phyloP scores from a whole-genome alignment of 352 stramenopile species.

The Pythium guiyangense region DNA sequence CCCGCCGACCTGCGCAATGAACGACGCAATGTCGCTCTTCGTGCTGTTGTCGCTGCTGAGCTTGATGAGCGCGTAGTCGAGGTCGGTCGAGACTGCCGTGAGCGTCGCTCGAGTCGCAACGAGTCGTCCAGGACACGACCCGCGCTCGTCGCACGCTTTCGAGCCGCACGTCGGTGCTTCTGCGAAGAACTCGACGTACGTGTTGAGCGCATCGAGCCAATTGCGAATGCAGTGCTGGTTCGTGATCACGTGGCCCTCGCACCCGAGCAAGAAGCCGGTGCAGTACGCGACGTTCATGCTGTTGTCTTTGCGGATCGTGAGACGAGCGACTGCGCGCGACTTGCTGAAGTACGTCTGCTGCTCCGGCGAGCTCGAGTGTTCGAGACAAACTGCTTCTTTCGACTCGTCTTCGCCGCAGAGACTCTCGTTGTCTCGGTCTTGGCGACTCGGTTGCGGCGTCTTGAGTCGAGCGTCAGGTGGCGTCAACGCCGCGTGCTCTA shows the following conservation, averaged over 20 bases:
- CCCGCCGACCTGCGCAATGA: constrained; percentile 24
- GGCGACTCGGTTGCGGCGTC: background rate
- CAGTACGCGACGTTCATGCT: constrained; percentile 58
- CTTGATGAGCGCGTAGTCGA: constrained; percentile 46
- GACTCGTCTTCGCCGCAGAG: constrained; percentile 67
- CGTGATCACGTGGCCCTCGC: constrained; percentile 70
- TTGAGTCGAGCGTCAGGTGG: constrained; percentile 1
- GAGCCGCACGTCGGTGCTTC: constrained; percentile 37
- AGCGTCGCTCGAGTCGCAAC: constrained; percentile 30
- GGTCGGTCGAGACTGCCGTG: constrained; percentile 27
- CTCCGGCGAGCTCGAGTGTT: constrained; percentile 18
- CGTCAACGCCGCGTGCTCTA: background rate
- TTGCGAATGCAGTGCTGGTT: constrained; percentile 76
- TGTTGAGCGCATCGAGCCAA: constrained; percentile 61
- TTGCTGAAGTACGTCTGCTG: constrained; percentile 32
- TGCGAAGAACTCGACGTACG: constrained; percentile 62
- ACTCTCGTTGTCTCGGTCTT: constrained; percentile 38
- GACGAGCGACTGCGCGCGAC: constrained; percentile 47
- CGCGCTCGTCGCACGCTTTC: constrained; percentile 25
- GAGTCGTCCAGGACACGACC: constrained; percentile 38
- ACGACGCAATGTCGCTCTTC: constrained; percentile 26
- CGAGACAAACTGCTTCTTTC: constrained; percentile 53
- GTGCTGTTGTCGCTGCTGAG: constrained; percentile 22
- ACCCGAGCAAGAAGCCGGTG: constrained; percentile 70
- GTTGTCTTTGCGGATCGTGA: constrained; percentile 65